Evolutionary conservation across 768 basidiomycete genomes (phyloP), one percentile per base, ranked within the genome.

Genomic region (Lentinula raphanica): DNA sequence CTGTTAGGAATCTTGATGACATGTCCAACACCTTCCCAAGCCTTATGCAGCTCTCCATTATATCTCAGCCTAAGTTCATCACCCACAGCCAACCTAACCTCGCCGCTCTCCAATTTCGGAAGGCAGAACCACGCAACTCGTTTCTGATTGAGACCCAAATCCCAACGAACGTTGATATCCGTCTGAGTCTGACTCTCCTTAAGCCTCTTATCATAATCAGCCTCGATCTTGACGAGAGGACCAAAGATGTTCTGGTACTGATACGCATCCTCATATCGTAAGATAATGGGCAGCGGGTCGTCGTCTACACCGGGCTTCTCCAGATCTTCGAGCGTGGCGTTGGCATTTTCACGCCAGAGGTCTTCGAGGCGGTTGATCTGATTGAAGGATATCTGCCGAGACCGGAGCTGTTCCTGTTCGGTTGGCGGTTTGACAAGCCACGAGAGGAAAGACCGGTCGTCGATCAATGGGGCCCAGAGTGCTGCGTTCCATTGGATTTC

Each of bases 201-300:
- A 66, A 98, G 80, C 56, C 88, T 83, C 75, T 98, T 98, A 69
- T 99, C 97, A 66, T 98, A 99, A 74, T 99, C 97, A 2, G 97
- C 97, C 68, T 99, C 97, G 64, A 99, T 98, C 77, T 99, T 99
- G 72, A 99, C 97, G 46, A 99, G 83, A 15, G 97, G 97, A 4
- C 97, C 97, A 66, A 98, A 96, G 57, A 99, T 98, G 69, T 99
- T 99, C 76, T 99, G 97, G 70, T 99, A 99, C 67, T 98, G 97
- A 68, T 98, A 99, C 45, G 97, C 97, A 70, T 99, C 97, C 69
- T 98, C 96, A 71, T 99, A 99, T 62, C 87, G 88, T 55, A 90
- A 73, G 23, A 96, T 69, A 61, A 99, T 90, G 6, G 89, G 84
- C 69, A 98, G 94, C 3, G 97, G 94, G 66, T 99, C 97, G 71